phyloP scores from a whole-genome alignment of 2,329 filamentous ascomycete species.

The Pseudogymnoascus sp. region DNA sequence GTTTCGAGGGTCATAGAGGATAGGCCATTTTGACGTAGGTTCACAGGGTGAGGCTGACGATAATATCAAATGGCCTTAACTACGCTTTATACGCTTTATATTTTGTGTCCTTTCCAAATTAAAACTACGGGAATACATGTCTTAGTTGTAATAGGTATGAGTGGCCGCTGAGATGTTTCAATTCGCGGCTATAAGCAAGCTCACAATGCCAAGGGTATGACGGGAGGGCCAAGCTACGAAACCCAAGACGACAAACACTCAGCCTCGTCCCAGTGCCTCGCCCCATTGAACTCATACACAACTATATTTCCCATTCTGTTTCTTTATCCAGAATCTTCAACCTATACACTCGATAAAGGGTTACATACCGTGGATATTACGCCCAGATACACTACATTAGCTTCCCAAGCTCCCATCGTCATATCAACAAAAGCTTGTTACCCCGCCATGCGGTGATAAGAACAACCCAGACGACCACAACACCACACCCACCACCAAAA shows the following conservation, averaged over 20 bases:
- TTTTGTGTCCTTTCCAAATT: neutral
- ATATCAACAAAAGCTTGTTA: neutral
- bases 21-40: neutral
- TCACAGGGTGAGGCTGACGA: neutral
- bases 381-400: neutral
- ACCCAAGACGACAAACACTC: neutral
- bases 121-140: neutral
- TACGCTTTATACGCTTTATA: neutral
- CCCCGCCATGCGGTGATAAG: neutral
- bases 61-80: neutral
- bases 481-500: constrained; percentile 33
- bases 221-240: neutral
- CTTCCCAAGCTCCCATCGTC: neutral
- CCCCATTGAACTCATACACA: neutral
- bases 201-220: neutral
- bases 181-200: neutral
- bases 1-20: neutral
- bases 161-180: neutral
- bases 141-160: neutral
- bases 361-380: neutral
- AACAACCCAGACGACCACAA: neutral
- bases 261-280: neutral
- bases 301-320: neutral
- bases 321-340: neutral
- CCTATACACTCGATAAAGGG: neutral